phyloP scores from a whole-genome alignment of 768 basidiomycete genomes.

The Termitomyces sp. region DNA sequence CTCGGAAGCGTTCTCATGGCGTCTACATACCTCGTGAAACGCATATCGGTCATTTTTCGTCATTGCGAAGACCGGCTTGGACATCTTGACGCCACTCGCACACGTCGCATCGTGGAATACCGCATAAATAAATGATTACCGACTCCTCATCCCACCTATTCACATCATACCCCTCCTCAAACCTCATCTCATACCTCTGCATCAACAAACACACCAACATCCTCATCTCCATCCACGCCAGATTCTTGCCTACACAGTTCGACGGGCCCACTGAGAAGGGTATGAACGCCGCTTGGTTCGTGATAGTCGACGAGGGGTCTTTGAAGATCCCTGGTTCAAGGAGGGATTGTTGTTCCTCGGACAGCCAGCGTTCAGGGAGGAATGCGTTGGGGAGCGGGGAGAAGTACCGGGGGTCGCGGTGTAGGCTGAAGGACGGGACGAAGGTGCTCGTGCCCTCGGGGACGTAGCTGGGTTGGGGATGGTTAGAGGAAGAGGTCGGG shows the following conservation, averaged over 20 bases:
- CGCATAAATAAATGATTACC: too few species aligned
- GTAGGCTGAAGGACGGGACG: slow-evolving; percentile 42
- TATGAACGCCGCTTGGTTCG: slow-evolving; percentile 34
- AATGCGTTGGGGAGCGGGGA: slow-evolving; percentile 43
- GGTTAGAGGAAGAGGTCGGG: background rate
- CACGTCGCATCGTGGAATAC: too few species aligned
- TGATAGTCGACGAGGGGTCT: slow-evolving; percentile 20
- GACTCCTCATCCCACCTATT: slow-evolving; percentile 31
- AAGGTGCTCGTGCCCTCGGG: slow-evolving; percentile 44
- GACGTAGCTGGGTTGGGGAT: slow-evolving; percentile 34
- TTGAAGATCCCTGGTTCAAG: slow-evolving; percentile 35
- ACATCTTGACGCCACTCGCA: too few species aligned
- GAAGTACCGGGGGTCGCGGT: slow-evolving; percentile 47
- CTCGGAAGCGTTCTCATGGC: too few species aligned
- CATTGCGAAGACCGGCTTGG: too few species aligned
- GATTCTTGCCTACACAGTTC: slow-evolving; percentile 41
- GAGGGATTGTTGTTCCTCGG: slow-evolving; percentile 17
- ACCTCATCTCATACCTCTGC: slow-evolving; percentile 35
- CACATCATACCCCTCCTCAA: slow-evolving; percentile 31
- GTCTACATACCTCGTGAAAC: too few species aligned
- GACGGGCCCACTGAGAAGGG: slow-evolving; percentile 43
- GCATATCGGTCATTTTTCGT: too few species aligned
- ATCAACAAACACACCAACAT: slow-evolving; percentile 37
- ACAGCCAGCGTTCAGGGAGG: slow-evolving; percentile 40
- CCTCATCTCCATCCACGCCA: slow-evolving; percentile 41